A percentile compares a stretch with the other conserved stretches of the same genome.
Conservation (phyloP, 179 eudicot species). For the Sideroxylon spinosum region DNA sequence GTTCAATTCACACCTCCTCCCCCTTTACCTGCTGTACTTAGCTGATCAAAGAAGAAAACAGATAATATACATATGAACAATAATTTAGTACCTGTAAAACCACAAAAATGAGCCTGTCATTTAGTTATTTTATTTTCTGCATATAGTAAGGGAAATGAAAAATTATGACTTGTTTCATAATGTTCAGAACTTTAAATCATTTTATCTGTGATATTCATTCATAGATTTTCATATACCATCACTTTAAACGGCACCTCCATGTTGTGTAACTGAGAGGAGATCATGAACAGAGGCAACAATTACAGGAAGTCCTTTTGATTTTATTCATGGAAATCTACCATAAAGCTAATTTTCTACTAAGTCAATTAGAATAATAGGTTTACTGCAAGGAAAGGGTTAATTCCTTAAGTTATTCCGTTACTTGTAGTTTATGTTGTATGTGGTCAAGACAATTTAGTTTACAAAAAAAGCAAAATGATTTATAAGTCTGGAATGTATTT, state of each 20-base stretch:
- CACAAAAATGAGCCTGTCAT: background rate
- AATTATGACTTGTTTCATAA: background rate
- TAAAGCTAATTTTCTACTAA: background rate
- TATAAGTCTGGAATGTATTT: background rate
- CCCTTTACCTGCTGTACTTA: too few species aligned
- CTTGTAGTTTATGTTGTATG: background rate
- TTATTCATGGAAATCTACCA: background rate
- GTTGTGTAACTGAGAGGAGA: too few species aligned
- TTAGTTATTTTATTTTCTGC: background rate
- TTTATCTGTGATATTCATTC: background rate
- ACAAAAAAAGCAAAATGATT: background rate
- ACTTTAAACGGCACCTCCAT: background rate
- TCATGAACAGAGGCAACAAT: too few species aligned
- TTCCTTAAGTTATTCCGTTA: background rate
- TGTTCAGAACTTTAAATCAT: background rate
- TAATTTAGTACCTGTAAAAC: background rate
- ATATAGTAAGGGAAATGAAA: background rate
- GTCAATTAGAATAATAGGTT: background rate
- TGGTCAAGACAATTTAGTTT: background rate
- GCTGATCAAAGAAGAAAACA: too few species aligned
- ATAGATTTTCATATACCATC: background rate
- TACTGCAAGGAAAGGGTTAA: background rate
- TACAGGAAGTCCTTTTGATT: background rate
- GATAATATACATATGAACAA: background rate
- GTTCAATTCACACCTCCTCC: too few species aligned